phyloP scores from a whole-genome alignment of 768 basidiomycete species.

The Mycena sanguinolenta region DNA sequence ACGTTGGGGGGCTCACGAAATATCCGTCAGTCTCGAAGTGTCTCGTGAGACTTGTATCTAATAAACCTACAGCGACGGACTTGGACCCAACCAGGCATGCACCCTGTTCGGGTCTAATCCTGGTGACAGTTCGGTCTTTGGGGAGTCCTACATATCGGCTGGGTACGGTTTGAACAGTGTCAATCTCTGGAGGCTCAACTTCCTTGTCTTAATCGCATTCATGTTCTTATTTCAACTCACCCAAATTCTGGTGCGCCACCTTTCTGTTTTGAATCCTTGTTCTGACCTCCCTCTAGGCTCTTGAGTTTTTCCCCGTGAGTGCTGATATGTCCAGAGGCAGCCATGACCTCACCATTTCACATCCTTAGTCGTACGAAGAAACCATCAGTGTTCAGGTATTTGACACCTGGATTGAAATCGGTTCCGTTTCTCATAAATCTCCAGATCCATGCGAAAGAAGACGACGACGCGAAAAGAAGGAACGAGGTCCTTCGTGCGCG shows the following conservation, averaged over 20 bases:
- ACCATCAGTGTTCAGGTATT: constrained; percentile 56
- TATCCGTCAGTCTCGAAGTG: constrained; percentile 67
- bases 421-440: background rate
- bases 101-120: constrained; percentile 76
- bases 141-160: constrained; percentile 71
- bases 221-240: constrained; percentile 77
- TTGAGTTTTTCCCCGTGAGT: constrained; percentile 76
- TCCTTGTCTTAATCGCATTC: constrained; percentile 79
- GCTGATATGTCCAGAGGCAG: constrained; percentile 1
- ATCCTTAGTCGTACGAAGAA: constrained; percentile 63
- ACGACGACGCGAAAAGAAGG: constrained; percentile 63
- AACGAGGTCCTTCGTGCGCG: constrained; percentile 67
- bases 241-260: constrained; percentile 63
- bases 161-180: constrained; percentile 62
- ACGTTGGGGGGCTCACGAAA: constrained; percentile 64
- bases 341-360: constrained; percentile 19
- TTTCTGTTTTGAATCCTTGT: background rate
- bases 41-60: constrained; percentile 34
- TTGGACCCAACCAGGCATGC: constrained; percentile 83
- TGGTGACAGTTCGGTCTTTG: constrained; percentile 69
- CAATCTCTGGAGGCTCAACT: constrained; percentile 77
- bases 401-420: too few species aligned
- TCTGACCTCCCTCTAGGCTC: constrained; percentile 38
- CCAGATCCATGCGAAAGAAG: constrained; percentile 71
- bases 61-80: constrained; percentile 52